Evolutionary conservation across 169 alveolate genomes (phyloP), one percentile per base, ranked within the genome.

Genomic region (Plasmodium vivax): DNA sequence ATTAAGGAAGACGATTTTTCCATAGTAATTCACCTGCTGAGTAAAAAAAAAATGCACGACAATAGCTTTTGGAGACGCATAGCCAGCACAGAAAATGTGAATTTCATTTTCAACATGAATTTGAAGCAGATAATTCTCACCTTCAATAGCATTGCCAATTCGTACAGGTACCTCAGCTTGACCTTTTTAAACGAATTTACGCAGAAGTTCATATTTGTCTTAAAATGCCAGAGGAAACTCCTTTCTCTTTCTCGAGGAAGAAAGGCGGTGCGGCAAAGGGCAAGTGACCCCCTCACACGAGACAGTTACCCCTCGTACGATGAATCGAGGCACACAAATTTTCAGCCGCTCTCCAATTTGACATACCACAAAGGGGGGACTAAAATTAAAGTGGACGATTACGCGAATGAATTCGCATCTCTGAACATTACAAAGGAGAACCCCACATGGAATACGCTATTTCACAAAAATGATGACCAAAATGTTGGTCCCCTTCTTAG

Each of bases 61-160:
- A 87, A 87, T 32, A 41, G 82, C 30, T 87, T 87, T 87, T 87
- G 94, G 94, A 87, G 58, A 87, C 81, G 56, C 32, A 80, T 87
- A 87, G 87, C 82, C 27, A 87, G 43, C 81, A 32, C 72, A 16
- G 87, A 87, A 5, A 87, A 75, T 62, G 62, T 87, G 36, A 58
- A 79, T 77, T 87, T 77, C 54, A 87, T 87, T 87, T 87, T 87
- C 38, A 23, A 58, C 45, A 87, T 87, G 94, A 75, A 79, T 73
- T 27, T 87, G 71, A 87, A 87, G 81, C 87, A 87, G 71, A 87
- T 87, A 77, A 87, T 87, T 79, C 58, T 87, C 14, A 54, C 87
- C 23, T 19, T 87, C 43, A 77, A 87, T 45, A 87, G 94, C 56
- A 79, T 87, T 56, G 73, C 68, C 14, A 87, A 87, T 75, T 87